These are phyloP conservation scores for Megacollybia platyphylla DNA, from an alignment of 1,284 basidiomycete species.

Conservation along the genomic window DNA sequence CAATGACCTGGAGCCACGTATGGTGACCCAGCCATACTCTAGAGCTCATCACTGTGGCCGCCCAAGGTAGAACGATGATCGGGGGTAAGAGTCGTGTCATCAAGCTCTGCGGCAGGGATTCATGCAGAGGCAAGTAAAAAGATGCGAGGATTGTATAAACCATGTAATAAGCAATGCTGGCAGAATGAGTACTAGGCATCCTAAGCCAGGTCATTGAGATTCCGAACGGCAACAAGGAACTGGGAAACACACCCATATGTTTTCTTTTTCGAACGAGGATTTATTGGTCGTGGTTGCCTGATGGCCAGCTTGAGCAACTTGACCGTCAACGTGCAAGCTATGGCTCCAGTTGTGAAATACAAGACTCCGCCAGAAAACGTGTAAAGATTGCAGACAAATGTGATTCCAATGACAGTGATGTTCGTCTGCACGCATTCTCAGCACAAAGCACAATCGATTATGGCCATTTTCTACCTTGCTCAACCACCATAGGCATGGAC, in stretches of 20 bases:
- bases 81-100: constrained; percentile 26
- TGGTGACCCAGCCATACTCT: constrained; percentile 77
- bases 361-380: constrained; percentile 57
- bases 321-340: constrained; percentile 48
- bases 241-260: constrained; percentile 46
- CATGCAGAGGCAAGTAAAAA: constrained; percentile 35
- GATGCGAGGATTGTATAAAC: constrained; percentile 55
- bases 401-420: constrained; percentile 40
- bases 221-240: neutral
- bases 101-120: constrained; percentile 24
- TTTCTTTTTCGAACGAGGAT: constrained; percentile 27
- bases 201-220: constrained; percentile 21
- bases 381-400: constrained; percentile 44
- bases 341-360: constrained; percentile 58
- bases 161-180: constrained; percentile 60
- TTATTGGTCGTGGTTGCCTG: constrained; percentile 57
- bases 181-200: constrained; percentile 86
- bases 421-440: constrained; percentile 20
- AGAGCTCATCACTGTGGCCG: constrained; percentile 44
- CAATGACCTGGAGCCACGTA: constrained; percentile 61
- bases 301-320: constrained; percentile 60
- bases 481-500: constrained; percentile 12
- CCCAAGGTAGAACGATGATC: constrained; percentile 40
- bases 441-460: neutral
- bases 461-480: constrained; percentile 14